Conservation (phyloP, 352 stramenopile species). For the Globisporangium middletonii region DNA sequence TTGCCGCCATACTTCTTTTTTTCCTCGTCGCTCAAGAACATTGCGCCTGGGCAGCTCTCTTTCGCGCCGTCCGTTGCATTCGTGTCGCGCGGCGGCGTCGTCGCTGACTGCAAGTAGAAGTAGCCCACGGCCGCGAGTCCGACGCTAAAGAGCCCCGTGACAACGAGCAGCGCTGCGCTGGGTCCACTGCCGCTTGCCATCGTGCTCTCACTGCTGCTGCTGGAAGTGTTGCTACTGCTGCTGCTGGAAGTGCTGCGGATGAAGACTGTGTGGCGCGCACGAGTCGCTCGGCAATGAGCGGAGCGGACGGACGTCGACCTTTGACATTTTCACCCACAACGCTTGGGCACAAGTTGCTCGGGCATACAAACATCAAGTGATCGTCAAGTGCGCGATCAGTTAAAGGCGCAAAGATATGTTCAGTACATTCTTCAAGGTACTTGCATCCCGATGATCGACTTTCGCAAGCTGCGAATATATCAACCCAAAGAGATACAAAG, state of each 20-base stretch:
- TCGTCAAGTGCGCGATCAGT: too few species aligned
- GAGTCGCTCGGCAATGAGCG: background rate
- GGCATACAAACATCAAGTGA: too few species aligned
- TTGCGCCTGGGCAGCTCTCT: constrained; percentile 20
- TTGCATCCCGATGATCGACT: too few species aligned
- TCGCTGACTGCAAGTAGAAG: constrained; percentile 40
- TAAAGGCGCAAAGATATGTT: too few species aligned
- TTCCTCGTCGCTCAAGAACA: constrained; percentile 20
- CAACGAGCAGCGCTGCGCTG: constrained; percentile 42
- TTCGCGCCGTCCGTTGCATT: constrained; percentile 2
- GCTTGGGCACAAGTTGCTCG: too few species aligned
- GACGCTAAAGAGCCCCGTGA: constrained; percentile 57
- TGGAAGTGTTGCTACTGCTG: background rate
- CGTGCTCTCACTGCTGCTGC: constrained; percentile 3
- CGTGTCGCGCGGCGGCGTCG: background rate
- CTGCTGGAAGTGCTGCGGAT: background rate
- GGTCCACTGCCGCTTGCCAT: constrained; percentile 29
- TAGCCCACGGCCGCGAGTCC: constrained; percentile 49
- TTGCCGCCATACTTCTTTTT: constrained; percentile 34
- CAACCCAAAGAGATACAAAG: too few species aligned
- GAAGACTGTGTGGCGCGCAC: background rate
- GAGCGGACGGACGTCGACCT: background rate
- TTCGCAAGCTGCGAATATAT: too few species aligned
- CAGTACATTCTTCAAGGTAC: too few species aligned
- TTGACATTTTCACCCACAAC: too few species aligned